Evolutionary conservation across 495 filamentous ascomycete genomes (phyloP), one percentile per base, ranked within the genome.

Genomic region (Usnea hakonensis): DNA sequence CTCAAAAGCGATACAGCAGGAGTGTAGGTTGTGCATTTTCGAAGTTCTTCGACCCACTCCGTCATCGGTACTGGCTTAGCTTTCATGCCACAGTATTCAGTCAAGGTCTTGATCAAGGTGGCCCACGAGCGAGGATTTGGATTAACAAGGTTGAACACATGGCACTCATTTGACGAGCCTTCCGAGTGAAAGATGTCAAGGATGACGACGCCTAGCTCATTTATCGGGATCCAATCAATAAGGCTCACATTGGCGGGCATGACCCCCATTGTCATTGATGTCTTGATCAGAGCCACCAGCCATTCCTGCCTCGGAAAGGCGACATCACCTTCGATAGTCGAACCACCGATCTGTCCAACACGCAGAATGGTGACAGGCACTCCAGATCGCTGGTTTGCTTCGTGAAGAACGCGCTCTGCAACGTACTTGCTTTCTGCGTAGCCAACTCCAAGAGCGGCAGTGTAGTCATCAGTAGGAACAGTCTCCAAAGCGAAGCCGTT

Each of bases 231-330:
- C 71, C 71, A 73, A 64, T 73, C 68, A 33, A 67, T 54, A 17
- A 55, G 21, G 19, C 30, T 61, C 11, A 69, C 5, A 30, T 69
- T 41, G 1, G 19, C 38, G 17, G 71, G 71, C 43, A 13, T 64
- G 64, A 9, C 67, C 30, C 71, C 70, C 17, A 64, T 48, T 3
- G 65, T 55, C 38, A 64, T 63, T 0, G 71, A 73, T 5, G 72
- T 70, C 28, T 65, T 61, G 2, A 76, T 58, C 14, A 77, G 38
- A 1, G 68, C 63, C 0, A 72, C 69, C 0, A 75, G 23, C 73
- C 72, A 76, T 36, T 77, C 75, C 2, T 69, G 62, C 21, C 56
- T 52, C 55, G 71, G 76, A 73, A 74, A 77, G 10, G 57, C 43
- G 0, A 73, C 73, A 5, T 36, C 6, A 8, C 50, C 50, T 23